Percentiles rank a stretch among this genome's conserved stretches.
phyloP scores from a whole-genome alignment of 768 basidiomycete species.

The Flagelloscypha sp. region DNA sequence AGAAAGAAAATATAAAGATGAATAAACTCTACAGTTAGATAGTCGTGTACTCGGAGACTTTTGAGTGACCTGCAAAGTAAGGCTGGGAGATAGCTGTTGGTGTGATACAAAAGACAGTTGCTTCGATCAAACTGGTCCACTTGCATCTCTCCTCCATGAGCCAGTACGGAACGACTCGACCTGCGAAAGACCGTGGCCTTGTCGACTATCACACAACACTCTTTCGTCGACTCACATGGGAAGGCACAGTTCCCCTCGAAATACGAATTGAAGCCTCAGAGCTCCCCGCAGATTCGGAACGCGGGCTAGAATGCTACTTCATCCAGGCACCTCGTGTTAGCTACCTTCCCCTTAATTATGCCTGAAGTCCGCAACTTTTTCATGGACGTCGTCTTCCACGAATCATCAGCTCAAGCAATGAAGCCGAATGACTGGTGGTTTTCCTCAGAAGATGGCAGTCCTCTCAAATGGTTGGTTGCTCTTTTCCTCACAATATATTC shows the following conservation, averaged over 20 bases:
- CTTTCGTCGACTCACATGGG: slow-evolving; percentile 86
- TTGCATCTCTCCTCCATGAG: slow-evolving; percentile 29
- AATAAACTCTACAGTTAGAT: no score
- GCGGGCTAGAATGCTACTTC: slow-evolving; percentile 84
- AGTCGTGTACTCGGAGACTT: no score
- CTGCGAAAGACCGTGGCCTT: slow-evolving; percentile 26
- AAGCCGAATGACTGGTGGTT: slow-evolving; percentile 98
- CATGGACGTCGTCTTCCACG: slow-evolving; percentile 89
- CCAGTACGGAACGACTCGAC: slow-evolving; percentile 42
- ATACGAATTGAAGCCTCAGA: slow-evolving; percentile 85
- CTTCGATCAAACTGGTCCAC: no score
- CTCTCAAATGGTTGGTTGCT: slow-evolving; percentile 75
- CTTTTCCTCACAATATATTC: slow-evolving; percentile 1
- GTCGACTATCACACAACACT: slow-evolving; percentile 61
- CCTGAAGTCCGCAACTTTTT: slow-evolving; percentile 84
- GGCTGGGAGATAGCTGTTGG: no score
- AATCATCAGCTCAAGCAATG: slow-evolving; percentile 61
- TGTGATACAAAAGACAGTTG: no score
- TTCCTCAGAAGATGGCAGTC: slow-evolving; percentile 73
- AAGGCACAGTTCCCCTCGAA: slow-evolving; percentile 83
- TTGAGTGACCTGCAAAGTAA: no score
- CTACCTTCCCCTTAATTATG: slow-evolving; percentile 86
- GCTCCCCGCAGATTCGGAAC: slow-evolving; percentile 83
- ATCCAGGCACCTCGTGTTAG: slow-evolving; percentile 85
- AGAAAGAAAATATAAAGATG: no score